Conservation (phyloP, 495 filamentous ascomycete species). For the Collariella sp. region DNA sequence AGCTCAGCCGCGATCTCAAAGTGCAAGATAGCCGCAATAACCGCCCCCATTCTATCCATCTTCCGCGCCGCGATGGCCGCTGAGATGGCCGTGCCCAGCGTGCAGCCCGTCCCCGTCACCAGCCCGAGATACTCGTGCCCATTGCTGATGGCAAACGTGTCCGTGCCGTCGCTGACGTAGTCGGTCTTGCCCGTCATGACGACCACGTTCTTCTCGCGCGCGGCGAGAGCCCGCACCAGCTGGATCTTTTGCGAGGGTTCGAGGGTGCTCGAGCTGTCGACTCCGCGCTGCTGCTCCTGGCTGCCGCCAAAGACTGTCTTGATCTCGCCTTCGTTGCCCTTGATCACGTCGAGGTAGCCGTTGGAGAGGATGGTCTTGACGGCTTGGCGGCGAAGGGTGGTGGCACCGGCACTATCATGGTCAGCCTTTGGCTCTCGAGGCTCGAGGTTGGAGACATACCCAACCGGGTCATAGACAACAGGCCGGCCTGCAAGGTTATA, state of each 20-base stretch:
- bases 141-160: conserved; percentile 60
- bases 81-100: conserved; percentile 72
- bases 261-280: conserved; percentile 66
- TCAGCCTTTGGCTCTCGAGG: background rate
- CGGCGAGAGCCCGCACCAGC: conserved; percentile 57
- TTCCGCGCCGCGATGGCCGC: conserved; percentile 55
- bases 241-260: conserved; percentile 41
- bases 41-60: conserved; percentile 56
- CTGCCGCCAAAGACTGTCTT: conserved; percentile 56
- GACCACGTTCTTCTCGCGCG: conserved; percentile 61
- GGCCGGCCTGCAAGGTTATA: conserved; percentile 71
- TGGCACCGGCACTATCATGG: conserved; percentile 58
- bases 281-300: conserved; percentile 65
- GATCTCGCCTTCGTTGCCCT: conserved; percentile 93
- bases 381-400: conserved; percentile 58
- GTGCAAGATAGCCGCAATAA: conserved; percentile 60
- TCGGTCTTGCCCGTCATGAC: conserved; percentile 79
- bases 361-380: conserved; percentile 62
- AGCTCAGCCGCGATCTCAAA: conserved; percentile 82
- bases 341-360: conserved; percentile 80
- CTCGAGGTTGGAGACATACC: conserved; percentile 30
- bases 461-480: conserved; percentile 84
- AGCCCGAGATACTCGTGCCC: conserved; percentile 69
- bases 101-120: conserved; percentile 85
- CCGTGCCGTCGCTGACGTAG: conserved; percentile 65